Evolutionary conservation across 352 stramenopile genomes (phyloP), one percentile per base, ranked within the genome.

Genomic region (Phytophthora nicotianae): DNA sequence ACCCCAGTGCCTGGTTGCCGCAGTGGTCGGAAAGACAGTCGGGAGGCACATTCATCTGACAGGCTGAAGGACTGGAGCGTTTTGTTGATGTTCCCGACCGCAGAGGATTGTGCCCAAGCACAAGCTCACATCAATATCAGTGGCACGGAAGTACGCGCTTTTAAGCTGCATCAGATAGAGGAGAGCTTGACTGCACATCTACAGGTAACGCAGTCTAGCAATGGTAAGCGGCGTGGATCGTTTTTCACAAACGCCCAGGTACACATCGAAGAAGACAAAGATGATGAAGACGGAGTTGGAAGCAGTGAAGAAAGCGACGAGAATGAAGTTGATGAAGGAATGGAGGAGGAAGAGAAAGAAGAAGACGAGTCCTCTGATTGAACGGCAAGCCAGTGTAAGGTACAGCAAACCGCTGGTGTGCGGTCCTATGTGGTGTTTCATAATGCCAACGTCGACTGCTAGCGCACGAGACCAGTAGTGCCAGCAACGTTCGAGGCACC

Each of bases 91-190:
- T 93, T 93, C 37, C 68, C 72, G 32, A 86, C 50, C 17, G 50
- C 60, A 0, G 84, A 93, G 32, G 82, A 93, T 55, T 88, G 77
- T 19, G 60, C 68, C 2, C 82, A 91, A 37, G 82, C 82, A 13
- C 83, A 90, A 67, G 77, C 77, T 7, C 84, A 91, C 50, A 74
- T 93, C 1, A 85, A 90, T 45, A 63, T 91, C 29, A 89, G 78
- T 48, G 80, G 82, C 26, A 83, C 81, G 3, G 84, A 90, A 63
- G 84, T 93, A 47, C 84, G 84, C 4, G 84, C 84, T 24, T 90
- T 88, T 52, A 93, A 93, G 60, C 65, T 93, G 51, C 74, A 86
- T 38, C 81, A 89, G 58, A 88, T 93, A 58, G 80, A 91, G 38
- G 68, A 86, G 38, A 89, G 80, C 43, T 62, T 93, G 42, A 87